phyloP scores from a whole-genome alignment of 352 stramenopile species.

The Pythium utonaiense region DNA sequence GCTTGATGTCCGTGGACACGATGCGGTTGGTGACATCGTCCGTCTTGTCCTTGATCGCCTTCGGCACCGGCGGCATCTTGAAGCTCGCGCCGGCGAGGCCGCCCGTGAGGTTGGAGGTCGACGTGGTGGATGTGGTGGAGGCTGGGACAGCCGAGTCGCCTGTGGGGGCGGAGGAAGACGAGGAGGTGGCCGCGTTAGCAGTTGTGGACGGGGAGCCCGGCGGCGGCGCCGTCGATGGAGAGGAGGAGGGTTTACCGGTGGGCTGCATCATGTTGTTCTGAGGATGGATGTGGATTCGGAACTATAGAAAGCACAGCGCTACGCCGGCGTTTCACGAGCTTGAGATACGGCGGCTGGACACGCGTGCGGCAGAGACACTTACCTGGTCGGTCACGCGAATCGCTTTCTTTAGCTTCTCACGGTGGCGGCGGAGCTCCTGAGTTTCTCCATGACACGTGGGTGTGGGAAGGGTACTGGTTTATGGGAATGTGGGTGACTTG shows the following conservation, averaged over 20 bases:
- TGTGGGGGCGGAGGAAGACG: slow-evolving; percentile 5
- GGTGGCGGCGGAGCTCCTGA: background rate
- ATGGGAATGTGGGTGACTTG: slow-evolving; percentile 8
- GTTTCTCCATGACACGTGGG: background rate
- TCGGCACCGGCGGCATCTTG: slow-evolving; percentile 43
- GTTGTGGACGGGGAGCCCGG: slow-evolving; percentile 8
- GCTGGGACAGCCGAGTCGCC: slow-evolving; percentile 8
- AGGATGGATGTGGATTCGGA: background rate
- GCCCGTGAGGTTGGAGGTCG: slow-evolving; percentile 29
- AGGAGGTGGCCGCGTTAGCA: slow-evolving; percentile 12
- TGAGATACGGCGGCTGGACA: slow-evolving; percentile 1
- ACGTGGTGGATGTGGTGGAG: slow-evolving; percentile 29
- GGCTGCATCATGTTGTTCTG: slow-evolving; percentile 24
- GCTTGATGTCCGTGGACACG: slow-evolving; percentile 69
- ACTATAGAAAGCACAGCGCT: slow-evolving; percentile 18
- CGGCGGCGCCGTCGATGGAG: slow-evolving; percentile 3
- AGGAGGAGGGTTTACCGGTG: slow-evolving; percentile 19
- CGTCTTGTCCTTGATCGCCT: slow-evolving; percentile 62
- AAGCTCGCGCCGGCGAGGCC: slow-evolving; percentile 11
- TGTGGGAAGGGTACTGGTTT: slow-evolving; percentile 14
- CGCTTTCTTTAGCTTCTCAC: slow-evolving; percentile 8
- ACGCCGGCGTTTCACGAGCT: slow-evolving; percentile 1
- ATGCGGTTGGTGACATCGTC: slow-evolving; percentile 73
- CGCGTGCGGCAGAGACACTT: background rate
- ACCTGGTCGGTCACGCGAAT: background rate